A percentile compares a stretch with the other conserved stretches of the same genome.
Conservation (phyloP, 441 rosid genomes). For the Pelargonium hybrid region DNA sequence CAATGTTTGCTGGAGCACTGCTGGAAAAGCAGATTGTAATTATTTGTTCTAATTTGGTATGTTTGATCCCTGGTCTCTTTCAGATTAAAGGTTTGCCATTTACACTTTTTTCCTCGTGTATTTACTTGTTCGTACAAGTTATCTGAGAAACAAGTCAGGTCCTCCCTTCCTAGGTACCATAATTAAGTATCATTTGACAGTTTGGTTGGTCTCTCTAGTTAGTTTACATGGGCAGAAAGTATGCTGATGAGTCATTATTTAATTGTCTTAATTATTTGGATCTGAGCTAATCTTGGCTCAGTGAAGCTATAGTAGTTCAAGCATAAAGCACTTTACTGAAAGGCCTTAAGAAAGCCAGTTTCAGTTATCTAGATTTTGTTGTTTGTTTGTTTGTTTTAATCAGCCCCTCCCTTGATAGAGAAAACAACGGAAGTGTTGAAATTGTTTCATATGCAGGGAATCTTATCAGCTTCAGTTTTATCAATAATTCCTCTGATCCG, state of each 20-base stretch:
- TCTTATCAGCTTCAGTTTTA: slow-evolving; percentile 75
- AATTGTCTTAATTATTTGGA: not conserved
- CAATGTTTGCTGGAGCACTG: slow-evolving; percentile 73
- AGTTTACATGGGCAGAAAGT: no score
- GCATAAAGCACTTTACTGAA: not conserved
- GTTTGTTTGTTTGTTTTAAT: not conserved
- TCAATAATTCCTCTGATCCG: slow-evolving; percentile 74
- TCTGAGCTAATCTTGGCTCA: not conserved
- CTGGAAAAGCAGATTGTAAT: slow-evolving; percentile 86
- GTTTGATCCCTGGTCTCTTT: slow-evolving; percentile 14
- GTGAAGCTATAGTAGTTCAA: not conserved
- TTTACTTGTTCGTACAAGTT: no score
- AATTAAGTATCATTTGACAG: no score
- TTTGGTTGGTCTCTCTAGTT: no score
- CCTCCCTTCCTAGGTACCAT: no score
- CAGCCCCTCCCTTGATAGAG: not conserved
- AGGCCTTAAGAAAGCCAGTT: not conserved
- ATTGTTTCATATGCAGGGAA: slow-evolving; percentile 44
- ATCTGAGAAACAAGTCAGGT: no score
- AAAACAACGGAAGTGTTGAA: not conserved
- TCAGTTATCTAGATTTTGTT: slow-evolving; percentile 2
- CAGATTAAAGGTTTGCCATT: not conserved
- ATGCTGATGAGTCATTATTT: no score
- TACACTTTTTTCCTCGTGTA: no score
- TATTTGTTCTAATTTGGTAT: slow-evolving; percentile 89